phyloP scores from a whole-genome alignment of 1,139 yeast genomes.

The Debaryomycetaceae sp. region DNA sequence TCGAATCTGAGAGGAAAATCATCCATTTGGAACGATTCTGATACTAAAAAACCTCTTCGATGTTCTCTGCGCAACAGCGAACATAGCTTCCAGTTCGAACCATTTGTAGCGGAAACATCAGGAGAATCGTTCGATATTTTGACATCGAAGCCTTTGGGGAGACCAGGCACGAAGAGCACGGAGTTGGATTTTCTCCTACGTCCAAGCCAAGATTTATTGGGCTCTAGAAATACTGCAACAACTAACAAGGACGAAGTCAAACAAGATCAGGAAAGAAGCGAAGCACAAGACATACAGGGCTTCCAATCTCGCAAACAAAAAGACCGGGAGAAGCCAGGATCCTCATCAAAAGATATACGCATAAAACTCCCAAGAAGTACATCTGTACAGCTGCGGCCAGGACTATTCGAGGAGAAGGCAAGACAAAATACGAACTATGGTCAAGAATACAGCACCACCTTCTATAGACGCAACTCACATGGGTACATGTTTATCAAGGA shows the following conservation, averaged over 20 bases:
- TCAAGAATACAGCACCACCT: conserved; percentile 30
- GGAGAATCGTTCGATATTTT: neutral
- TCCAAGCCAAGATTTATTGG: neutral
- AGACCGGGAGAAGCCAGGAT: neutral
- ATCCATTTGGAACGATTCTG: conserved; percentile 10
- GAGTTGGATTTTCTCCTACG: neutral
- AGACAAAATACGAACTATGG: conserved; percentile 10
- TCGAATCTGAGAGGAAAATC: neutral
- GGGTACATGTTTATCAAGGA: conserved; percentile 40
- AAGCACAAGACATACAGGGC: neutral
- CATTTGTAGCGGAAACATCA: neutral
- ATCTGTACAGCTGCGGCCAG: neutral
- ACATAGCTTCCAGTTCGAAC: neutral
- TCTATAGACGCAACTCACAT: conserved; percentile 31
- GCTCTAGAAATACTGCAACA: neutral
- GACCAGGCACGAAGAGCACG: neutral
- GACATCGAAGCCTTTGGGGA: neutral
- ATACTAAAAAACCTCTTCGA: neutral
- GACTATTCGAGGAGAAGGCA: neutral
- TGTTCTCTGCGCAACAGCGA: neutral
- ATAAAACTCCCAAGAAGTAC: neutral
- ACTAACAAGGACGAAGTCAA: neutral
- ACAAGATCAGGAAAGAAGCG: neutral
- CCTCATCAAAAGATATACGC: neutral
- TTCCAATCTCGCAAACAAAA: neutral